Percentiles rank a stretch among this genome's conserved stretches.
These are phyloP conservation scores for Croton laevigatus DNA, from an alignment of 441 rosid species.

Conservation along the genomic window DNA sequence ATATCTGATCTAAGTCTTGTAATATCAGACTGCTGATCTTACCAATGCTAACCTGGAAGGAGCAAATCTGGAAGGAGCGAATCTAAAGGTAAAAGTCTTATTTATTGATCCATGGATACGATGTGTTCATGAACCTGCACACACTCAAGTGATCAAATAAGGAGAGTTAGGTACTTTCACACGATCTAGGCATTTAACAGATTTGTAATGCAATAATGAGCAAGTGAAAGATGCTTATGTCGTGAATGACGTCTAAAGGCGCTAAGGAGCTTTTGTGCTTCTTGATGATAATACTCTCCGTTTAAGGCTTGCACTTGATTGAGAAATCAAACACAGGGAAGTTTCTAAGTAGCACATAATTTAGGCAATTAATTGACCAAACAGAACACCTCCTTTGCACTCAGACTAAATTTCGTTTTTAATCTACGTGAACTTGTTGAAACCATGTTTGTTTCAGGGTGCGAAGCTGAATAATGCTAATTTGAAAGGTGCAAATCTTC, in stretches of 20 bases:
- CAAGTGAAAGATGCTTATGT: background rate
- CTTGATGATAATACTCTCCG: background rate
- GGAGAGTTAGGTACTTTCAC: background rate
- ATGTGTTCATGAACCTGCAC: background rate
- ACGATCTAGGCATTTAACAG: background rate
- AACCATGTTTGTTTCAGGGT: slow-evolving; percentile 45
- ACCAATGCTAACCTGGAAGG: slow-evolving; percentile 94
- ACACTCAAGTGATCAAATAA: background rate
- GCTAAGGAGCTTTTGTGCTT: background rate
- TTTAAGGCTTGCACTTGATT: background rate
- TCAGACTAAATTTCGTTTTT: background rate
- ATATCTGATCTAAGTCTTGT: background rate
- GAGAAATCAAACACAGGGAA: background rate
- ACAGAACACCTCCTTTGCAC: background rate
- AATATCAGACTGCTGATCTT: slow-evolving; percentile 73
- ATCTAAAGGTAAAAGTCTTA: slow-evolving; percentile 59
- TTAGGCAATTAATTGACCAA: background rate
- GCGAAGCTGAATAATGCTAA: slow-evolving; percentile 82
- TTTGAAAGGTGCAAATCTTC: slow-evolving; percentile 85
- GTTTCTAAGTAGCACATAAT: background rate
- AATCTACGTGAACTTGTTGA: background rate
- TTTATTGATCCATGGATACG: background rate
- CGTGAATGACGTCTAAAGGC: background rate
- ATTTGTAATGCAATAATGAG: background rate
- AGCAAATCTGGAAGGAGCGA: slow-evolving; percentile 92